Base-by-base conservation (phyloP, 768 basidiomycete genomes). In the Heimioporus sp. region DNA sequence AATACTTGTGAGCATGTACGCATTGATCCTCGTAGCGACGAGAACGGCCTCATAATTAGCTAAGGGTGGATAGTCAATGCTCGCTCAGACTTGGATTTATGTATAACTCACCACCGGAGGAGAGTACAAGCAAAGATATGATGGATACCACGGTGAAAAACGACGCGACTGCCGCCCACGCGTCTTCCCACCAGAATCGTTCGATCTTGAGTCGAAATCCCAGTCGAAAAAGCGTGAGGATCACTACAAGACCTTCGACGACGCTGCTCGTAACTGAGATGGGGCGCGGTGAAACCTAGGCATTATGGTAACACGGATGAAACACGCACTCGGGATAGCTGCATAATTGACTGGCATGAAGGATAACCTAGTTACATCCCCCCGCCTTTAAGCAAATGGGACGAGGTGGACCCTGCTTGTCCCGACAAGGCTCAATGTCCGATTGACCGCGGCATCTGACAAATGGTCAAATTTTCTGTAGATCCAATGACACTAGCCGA, bases 111-210 rank as follows among this genome's bases (percentile, higher is more conserved):
- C 59, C 12, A 15, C n/a, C 30, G 8, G 12, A 15, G 0, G 7
- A 41, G 5, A 35, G 8, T 9, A 36, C 10, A 5, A 52, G 17
- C 10, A 34, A 11, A 24, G 38, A 41, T 10, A 41, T 5, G 12
- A 53, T 30, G n/a, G 43, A 50, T 30, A 35, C 16, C 10, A 43
- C 10, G 0, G 42, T 28, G 20, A 32, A 59, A 17, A 55, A 16
- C 2, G 31, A 17, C 24, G 57, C 57, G 19, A 60, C 17, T 4
- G 45, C 53, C 17, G 64, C 57, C 60, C 61, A 65, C 2, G 36
- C 13, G 38, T 63, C 62, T 49, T 65, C 63, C 61, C 64, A 64
- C 61, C 61, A 57, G 32, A 62, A 56, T 24, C 56, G 28, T 42
- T 41, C 57, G 49, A 62, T 53, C n/a, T 28, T 48, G 17, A 53